phyloP scores from a whole-genome alignment of 495 filamentous ascomycete species.

The Neurospora tetrasperma region DNA sequence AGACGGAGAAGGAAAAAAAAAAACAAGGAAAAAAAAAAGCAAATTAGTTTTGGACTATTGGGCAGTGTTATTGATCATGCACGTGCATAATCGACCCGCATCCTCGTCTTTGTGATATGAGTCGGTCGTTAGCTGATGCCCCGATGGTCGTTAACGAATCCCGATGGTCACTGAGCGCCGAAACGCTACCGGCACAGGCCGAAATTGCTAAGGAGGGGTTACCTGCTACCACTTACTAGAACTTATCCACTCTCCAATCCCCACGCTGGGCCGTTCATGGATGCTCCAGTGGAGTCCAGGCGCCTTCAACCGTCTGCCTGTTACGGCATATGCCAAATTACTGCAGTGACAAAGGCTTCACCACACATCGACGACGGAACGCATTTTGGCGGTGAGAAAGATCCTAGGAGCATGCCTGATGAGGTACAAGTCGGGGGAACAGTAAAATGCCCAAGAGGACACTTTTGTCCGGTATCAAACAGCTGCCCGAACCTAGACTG shows the following conservation, averaged over 20 bases:
- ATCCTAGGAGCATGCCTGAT: background rate
- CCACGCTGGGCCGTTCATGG: background rate
- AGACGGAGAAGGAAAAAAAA: background rate
- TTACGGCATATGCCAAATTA: background rate
- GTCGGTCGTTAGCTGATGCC: background rate
- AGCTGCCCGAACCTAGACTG: background rate
- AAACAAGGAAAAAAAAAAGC: background rate
- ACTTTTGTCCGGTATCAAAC: background rate
- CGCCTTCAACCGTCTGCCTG: background rate
- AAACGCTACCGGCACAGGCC: background rate
- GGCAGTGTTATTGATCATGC: background rate
- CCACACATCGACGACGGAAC: background rate
- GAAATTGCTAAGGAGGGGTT: conserved; percentile 6
- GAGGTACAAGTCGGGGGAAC: background rate
- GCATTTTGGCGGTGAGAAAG: background rate
- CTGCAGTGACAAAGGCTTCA: background rate
- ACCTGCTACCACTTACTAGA: background rate
- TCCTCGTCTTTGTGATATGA: background rate
- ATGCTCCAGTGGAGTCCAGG: background rate
- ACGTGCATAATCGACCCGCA: background rate
- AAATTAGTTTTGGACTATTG: background rate
- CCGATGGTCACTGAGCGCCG: background rate
- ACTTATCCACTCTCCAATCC: background rate
- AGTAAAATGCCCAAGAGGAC: background rate
- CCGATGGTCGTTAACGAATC: background rate